Evolutionary conservation across 2,329 filamentous ascomycete species (phyloP).

Genomic region (Alternaria panax): DNA sequence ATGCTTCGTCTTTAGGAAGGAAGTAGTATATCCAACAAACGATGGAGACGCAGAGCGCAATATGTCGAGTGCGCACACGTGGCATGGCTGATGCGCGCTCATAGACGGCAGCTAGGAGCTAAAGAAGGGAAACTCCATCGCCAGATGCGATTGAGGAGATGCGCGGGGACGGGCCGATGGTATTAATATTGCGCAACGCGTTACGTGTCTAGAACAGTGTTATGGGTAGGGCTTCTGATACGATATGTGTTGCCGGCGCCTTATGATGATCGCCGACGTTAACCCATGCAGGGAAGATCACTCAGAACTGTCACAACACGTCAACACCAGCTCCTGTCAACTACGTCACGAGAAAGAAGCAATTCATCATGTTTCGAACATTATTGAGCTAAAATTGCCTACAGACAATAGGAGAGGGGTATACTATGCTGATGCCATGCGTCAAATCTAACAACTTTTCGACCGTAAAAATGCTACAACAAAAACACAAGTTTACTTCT

Average conservation of each 20-base stretch:
- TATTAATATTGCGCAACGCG: conserved; percentile 16
- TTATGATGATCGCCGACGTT: not conserved
- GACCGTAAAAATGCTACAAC: conserved; percentile 5
- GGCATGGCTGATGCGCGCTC: conserved; percentile 29
- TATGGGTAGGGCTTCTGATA: not conserved
- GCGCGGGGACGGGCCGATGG: conserved; percentile 2
- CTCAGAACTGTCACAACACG: not conserved
- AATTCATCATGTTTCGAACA: conserved; percentile 1
- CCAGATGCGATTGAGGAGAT: conserved; percentile 1
- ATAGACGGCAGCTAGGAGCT: conserved; percentile 7
- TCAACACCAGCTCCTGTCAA: not conserved
- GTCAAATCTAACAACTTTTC: conserved; percentile 12
- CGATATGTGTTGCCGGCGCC: not conserved
- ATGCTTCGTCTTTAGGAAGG: conserved; percentile 26
- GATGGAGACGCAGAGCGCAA: conserved; percentile 34
- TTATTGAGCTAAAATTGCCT: conserved; percentile 10
- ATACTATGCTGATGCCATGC: conserved; percentile 30
- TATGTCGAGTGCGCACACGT: conserved; percentile 40
- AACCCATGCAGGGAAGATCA: not conserved
- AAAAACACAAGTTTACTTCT: conserved; percentile 10
- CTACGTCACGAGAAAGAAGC: not conserved
- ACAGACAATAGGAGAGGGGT: conserved; percentile 25
- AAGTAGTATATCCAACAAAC: conserved; percentile 39
- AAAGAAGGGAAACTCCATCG: conserved; percentile 13
- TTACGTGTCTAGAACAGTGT: conserved; percentile 15